A percentile compares a stretch with the other conserved stretches of the same genome.
Conservation (phyloP, 139 green algal genomes). For the Micractinium sp. region DNA sequence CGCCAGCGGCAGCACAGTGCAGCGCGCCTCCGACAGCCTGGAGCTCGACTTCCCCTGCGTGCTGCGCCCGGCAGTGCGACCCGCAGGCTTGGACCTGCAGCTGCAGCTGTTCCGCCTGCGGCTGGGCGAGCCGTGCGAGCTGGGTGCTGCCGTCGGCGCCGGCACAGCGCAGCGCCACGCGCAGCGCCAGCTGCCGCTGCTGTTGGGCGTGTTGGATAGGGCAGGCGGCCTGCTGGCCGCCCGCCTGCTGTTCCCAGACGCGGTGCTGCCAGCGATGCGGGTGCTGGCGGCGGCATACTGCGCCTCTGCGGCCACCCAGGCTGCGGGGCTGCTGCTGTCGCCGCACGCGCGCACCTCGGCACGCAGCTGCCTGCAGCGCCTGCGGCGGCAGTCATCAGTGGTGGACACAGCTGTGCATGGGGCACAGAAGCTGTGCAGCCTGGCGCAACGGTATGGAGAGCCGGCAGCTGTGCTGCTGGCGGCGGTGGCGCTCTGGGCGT, state of each 20-base stretch:
- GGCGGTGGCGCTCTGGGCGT: slow-evolving; percentile 33
- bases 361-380: background rate
- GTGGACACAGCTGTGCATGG: background rate
- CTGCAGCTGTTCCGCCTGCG: slow-evolving; percentile 9
- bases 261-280: background rate
- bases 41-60: slow-evolving; percentile 7
- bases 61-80: slow-evolving; percentile 3
- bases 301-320: background rate
- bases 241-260: slow-evolving; percentile 40
- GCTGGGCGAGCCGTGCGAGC: background rate
- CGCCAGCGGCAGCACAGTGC: no score
- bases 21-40: background rate
- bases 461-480: slow-evolving; percentile 24
- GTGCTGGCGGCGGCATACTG: slow-evolving; percentile 7
- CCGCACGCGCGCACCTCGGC: background rate
- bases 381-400: no score
- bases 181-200: background rate
- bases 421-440: background rate
- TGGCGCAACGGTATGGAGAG: slow-evolving; percentile 28
- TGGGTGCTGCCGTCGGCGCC: no score
- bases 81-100: slow-evolving; percentile 12
- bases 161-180: background rate
- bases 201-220: background rate
- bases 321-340: background rate
- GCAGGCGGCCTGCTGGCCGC: slow-evolving; percentile 25